Conservation (phyloP, 441 rosid genomes). For the Sinapis alba region DNA sequence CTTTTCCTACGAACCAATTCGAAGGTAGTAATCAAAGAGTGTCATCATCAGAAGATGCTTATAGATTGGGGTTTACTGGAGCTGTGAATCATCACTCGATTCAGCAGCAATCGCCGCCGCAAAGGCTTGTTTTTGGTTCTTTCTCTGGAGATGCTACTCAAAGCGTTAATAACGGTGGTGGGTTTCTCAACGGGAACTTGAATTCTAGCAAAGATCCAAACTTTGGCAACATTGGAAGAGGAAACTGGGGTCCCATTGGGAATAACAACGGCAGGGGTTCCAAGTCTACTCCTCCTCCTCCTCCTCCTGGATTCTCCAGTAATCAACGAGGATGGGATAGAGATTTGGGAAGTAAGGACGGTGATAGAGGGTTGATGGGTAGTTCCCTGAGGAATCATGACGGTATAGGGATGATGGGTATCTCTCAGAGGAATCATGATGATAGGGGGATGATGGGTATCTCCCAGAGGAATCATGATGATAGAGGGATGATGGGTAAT, state of each 20-base stretch:
- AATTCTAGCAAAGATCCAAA: constrained; percentile 27
- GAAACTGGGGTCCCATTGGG: constrained; percentile 49
- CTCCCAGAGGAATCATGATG: neutral
- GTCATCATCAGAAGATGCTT: constrained; percentile 47
- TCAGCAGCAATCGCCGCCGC: constrained; percentile 40
- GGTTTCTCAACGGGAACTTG: constrained; percentile 40
- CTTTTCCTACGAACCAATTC: constrained; percentile 41
- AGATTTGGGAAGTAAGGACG: constrained; percentile 32
- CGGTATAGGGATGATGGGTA: constrained; percentile 1
- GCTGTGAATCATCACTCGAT: constrained; percentile 45
- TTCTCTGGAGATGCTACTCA: constrained; percentile 49
- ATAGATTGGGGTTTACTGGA: constrained; percentile 53
- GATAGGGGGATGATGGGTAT: neutral
- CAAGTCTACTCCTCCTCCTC: constrained; percentile 39
- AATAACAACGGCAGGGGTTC: constrained; percentile 36
- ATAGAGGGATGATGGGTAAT: neutral
- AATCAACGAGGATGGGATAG: constrained; percentile 46
- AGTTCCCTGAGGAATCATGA: constrained; percentile 40
- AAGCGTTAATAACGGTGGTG: constrained; percentile 24
- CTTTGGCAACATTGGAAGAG: constrained; percentile 39
- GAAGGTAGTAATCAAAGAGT: constrained; percentile 40
- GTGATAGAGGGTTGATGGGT: constrained; percentile 38
- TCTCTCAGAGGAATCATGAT: neutral
- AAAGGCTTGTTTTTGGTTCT: constrained; percentile 63
- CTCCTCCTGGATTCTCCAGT: constrained; percentile 67